Base-by-base conservation (phyloP, 805 yeast species). In the Saturnispora serradocipensis region DNA sequence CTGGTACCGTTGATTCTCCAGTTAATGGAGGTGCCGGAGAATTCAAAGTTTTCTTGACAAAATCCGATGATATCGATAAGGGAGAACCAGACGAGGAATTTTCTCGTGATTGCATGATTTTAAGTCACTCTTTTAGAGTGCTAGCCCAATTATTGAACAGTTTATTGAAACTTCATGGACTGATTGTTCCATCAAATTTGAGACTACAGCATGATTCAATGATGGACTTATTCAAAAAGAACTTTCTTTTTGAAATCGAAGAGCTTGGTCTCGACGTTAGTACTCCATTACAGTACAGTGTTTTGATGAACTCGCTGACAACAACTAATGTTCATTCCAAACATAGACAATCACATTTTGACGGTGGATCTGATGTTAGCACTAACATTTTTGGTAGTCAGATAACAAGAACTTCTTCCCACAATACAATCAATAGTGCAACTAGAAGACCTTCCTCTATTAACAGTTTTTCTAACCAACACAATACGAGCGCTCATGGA, bases 1-100 rank as follows among this genome's bases (percentile, higher is more conserved):
- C 88, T 3, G 96, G 96, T 43, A 86, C 96, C 0, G 90, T 89
- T 50, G 95, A 88, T 63, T 81, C 96, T 0, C 96, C 96, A 3
- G 91, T 88, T 5, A 88, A 88, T 63, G 97, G 97, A 35, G 97
- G 97, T 53, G 86, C 88, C 56, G 86, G 88, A 2, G 88, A 85
- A 62, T 88, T 86, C 67, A 74, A 90, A 51, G 77, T 77, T 2
- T 87, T 88, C 63, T 78, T 86, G 62, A 48, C 35, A 7, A 44
- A 48, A 10, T 48, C 53, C 32, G 8, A 18, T 20, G 50, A 51
- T 38, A 43, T 53, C 30, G 57, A 53, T 22, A 51, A 49, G 39
- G 56, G 58, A 4, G 59, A 58, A 36, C 44, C 49, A 61, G 66
- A 32, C 38, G 62, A 57, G 22, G 59, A 59, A 11, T 51, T 58